Percentiles rank a stretch among this genome's conserved stretches.
These are phyloP conservation scores for Fusarium sp. DNA, from an alignment of 2,329 filamentous ascomycete species.

Conservation along the genomic window DNA sequence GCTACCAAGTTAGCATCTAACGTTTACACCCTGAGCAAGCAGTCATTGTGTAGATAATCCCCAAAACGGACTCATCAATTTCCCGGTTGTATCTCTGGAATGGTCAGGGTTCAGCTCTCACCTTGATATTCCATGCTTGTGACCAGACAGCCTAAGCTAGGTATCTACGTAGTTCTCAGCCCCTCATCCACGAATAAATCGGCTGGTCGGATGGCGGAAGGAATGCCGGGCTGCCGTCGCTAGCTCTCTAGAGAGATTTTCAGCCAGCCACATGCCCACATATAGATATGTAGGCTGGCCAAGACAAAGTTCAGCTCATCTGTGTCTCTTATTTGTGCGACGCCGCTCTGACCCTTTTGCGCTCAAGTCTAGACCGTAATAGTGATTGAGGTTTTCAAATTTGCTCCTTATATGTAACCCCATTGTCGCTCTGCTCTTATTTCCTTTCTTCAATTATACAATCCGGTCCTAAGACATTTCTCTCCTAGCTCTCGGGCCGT, in stretches of 20 bases:
- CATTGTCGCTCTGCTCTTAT: rapidly evolving
- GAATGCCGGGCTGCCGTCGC: not conserved
- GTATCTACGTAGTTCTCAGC: too few species aligned
- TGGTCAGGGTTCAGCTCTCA: not conserved
- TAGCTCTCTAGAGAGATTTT: not conserved
- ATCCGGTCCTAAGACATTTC: not conserved
- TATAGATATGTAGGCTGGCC: not conserved
- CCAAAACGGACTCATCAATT: rapidly evolving
- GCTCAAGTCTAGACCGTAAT: not conserved
- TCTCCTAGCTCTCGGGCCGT: not conserved
- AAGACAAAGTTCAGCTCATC: not conserved
- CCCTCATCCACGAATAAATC: not conserved
- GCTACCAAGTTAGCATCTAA: rapidly evolving
- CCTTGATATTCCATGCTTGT: rapidly evolving
- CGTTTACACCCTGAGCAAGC: rapidly evolving
- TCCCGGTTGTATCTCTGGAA: not conserved
- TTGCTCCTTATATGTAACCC: rapidly evolving
- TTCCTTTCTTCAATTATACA: rapidly evolving
- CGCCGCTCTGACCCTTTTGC: not conserved
- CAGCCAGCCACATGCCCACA: not conserved
- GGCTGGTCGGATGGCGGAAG: not conserved
- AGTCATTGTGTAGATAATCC: rapidly evolving
- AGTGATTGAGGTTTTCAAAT: rapidly evolving
- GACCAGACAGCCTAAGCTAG: not conserved
- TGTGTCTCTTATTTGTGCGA: not conserved